Percentiles rank a stretch among this genome's conserved stretches.
Evolutionary conservation across 2,329 filamentous ascomycete genomes (phyloP).

Genomic region (Tolypocladium inflatum): DNA sequence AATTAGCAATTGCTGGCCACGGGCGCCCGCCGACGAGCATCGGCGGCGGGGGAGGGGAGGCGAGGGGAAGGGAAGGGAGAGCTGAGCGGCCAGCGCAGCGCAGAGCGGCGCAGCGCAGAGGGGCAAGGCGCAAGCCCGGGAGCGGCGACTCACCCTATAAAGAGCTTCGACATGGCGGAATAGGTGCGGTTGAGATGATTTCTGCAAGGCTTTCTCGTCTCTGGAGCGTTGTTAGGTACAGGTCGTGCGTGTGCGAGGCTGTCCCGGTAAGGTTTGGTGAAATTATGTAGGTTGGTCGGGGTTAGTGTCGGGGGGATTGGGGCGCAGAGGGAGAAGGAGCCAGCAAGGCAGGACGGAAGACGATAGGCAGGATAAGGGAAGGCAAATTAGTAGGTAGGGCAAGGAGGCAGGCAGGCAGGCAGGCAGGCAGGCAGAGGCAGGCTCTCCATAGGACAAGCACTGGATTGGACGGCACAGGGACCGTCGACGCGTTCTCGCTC

Average conservation of each 20-base stretch:
- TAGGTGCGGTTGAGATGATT: not conserved
- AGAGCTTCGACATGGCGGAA: constrained; percentile 76
- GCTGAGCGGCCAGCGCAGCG: not conserved
- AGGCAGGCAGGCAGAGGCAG: not conserved
- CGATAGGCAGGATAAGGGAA: not conserved
- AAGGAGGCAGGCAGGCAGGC: not conserved
- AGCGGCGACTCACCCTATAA: constrained; percentile 66
- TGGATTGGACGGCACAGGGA: not conserved
- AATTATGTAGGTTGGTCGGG: not conserved
- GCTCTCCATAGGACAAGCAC: not conserved
- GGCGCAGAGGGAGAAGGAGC: not conserved
- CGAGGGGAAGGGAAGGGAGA: constrained; percentile 1
- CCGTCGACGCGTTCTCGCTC: not conserved
- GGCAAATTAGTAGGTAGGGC: not conserved
- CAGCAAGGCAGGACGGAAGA: not conserved
- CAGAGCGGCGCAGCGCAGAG: not conserved
- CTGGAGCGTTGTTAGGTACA: not conserved
- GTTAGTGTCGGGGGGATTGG: not conserved
- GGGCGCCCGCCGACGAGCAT: not conserved
- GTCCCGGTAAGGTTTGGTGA: not conserved
- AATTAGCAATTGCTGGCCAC: constrained; percentile 11
- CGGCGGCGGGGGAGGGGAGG: constrained; percentile 1
- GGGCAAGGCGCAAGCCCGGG: not conserved
- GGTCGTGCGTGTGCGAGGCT: not conserved
- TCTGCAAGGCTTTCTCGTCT: constrained; percentile 3